Conservation (phyloP, 441 rosid species). For the Populus hybrid region DNA sequence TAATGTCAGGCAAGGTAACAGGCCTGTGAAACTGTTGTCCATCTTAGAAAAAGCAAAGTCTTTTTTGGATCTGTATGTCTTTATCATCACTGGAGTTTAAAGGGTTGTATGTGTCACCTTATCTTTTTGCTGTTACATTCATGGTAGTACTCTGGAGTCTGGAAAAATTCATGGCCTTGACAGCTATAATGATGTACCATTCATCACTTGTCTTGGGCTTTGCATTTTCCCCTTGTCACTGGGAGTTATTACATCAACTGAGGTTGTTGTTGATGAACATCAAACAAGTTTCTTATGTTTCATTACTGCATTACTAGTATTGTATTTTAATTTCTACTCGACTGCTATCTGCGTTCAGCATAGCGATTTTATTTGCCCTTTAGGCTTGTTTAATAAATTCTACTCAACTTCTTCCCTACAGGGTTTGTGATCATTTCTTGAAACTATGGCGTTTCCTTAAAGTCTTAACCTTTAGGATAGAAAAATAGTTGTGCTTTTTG, state of each 20-base stretch:
- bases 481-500: slow-evolving; percentile 1
- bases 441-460: slow-evolving; percentile 17
- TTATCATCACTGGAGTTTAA: slow-evolving; percentile 22
- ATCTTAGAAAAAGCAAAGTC: background rate
- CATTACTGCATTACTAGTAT: background rate
- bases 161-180: slow-evolving; percentile 36
- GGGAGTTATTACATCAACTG: slow-evolving; percentile 39
- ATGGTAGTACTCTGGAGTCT: slow-evolving; percentile 23
- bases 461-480: slow-evolving; percentile 8
- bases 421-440: slow-evolving; percentile 19
- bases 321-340: background rate
- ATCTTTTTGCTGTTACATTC: slow-evolving; percentile 27
- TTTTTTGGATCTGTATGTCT: slow-evolving; percentile 23
- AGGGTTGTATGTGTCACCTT: slow-evolving; percentile 18
- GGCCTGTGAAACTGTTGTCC: background rate
- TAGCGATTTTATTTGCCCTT: slow-evolving; percentile 12
- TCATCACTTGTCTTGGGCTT: slow-evolving; percentile 31
- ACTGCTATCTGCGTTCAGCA: slow-evolving; percentile 5
- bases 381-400: slow-evolving; percentile 20
- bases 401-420: slow-evolving; percentile 7
- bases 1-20: slow-evolving; percentile 20
- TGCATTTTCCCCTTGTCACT: slow-evolving; percentile 31
- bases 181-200: slow-evolving; percentile 37
- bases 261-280: slow-evolving; percentile 25
- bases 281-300: slow-evolving; percentile 9